Evolutionary conservation across 257 asterid species (phyloP).

Genomic region (Jacaranda mimosifolia): DNA sequence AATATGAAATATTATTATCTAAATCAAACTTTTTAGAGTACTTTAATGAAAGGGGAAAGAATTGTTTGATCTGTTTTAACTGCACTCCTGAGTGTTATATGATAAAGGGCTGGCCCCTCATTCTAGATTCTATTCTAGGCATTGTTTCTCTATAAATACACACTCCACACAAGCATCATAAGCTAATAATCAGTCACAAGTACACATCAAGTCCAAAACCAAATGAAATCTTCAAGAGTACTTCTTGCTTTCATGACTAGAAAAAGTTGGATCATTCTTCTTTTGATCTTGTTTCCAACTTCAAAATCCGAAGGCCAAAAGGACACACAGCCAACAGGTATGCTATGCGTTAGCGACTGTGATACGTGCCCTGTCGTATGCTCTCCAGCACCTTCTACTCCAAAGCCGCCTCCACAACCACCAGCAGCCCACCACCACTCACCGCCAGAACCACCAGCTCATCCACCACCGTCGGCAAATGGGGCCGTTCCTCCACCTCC

Average conservation of each 20-base stretch:
- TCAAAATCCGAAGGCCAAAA: constrained; percentile 24
- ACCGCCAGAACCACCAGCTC: constrained; percentile 22
- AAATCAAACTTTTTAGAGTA: not conserved
- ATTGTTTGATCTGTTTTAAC: not conserved
- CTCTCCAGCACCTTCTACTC: constrained; percentile 29
- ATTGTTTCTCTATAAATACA: constrained; percentile 24
- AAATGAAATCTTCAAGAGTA: constrained; percentile 27
- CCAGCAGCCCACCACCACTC: constrained; percentile 22
- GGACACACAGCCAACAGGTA: not conserved
- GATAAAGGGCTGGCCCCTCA: constrained; percentile 3
- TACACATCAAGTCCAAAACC: not conserved
- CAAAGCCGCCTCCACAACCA: constrained; percentile 9
- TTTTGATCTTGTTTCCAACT: constrained; percentile 28
- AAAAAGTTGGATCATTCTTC: constrained; percentile 13
- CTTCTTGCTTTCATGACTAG: constrained; percentile 7
- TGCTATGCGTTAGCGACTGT: constrained; percentile 37
- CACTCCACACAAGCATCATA: constrained; percentile 12
- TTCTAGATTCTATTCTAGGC: constrained; percentile 18
- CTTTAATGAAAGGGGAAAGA: not conserved
- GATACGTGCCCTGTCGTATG: constrained; percentile 40
- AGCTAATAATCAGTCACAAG: not conserved
- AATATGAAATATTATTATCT: not conserved
- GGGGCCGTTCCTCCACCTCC: constrained; percentile 31
- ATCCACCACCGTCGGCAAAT: constrained; percentile 3
- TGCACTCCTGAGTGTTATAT: not conserved